Evolutionary conservation across 2,329 filamentous ascomycete genomes (phyloP), one percentile per base, ranked within the genome.

Genomic region (Ceratocystis huliohia): DNA sequence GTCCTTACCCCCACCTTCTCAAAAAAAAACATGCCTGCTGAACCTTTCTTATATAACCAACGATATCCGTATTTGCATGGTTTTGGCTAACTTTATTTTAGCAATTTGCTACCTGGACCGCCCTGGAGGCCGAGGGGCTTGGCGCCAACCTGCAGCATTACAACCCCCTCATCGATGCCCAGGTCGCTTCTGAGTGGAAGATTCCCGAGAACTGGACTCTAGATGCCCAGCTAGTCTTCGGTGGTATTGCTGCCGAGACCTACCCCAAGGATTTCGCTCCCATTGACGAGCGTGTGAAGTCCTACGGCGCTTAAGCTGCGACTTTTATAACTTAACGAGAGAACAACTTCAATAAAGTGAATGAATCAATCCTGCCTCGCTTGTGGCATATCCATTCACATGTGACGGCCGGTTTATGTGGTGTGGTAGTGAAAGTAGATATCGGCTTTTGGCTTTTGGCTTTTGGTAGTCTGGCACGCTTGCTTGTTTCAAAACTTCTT

Each of bases 101-200:
- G 75, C 89, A 96, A 80, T 88, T 84, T 77, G 80, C 84, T 70
- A 74, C 91, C 71, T 96, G 91, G 91, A 87, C 86, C 20, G 88
- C 87, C 3, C 84, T 96, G 67, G 88, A 92, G 78, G 81, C 86
- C 68, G 90, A 94, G 74, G 91, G 91, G 37, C 83, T 95, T 66
- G 91, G 91, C 70, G 88, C 87, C 74, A 96, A 92, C 81, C 82
- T 96, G 65, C 91, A 96, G 81, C 91, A 96, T 80, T 96, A 96
- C 81, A 94, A 91, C 82, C 91, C 91, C 22, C 76, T 96, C 67
- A 84, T 95, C 71, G 88, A 96, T 77, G 80, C 81, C 70, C 84
- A 86, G 78, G 87, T 91, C 65, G 77, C 81, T 57, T 79, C 77
- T 69, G 78, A 84, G 71, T 96, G 89, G 88, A 81, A 81, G 67